Conservation (phyloP, 768 basidiomycete species). For the Boletus tomentosulus region DNA sequence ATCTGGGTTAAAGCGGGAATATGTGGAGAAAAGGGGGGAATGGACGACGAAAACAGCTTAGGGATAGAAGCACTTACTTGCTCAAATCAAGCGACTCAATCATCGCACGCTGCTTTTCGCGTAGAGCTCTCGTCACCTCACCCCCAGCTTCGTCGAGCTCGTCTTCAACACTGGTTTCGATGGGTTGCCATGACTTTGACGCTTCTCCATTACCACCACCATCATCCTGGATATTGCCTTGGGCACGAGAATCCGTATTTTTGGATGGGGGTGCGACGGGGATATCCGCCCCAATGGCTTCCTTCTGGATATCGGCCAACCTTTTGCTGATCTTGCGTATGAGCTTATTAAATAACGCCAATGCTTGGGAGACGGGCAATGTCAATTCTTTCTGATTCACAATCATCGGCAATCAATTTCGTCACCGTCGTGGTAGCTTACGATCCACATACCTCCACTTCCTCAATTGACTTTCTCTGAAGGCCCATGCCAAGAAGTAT, state of each 20-base stretch:
- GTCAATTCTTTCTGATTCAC: slow-evolving; percentile 63
- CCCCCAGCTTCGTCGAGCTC: slow-evolving; percentile 79
- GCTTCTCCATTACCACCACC: slow-evolving; percentile 4
- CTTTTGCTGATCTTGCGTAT: slow-evolving; percentile 78
- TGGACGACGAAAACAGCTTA: not conserved
- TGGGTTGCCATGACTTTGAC: slow-evolving; percentile 38
- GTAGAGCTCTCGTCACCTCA: slow-evolving; percentile 48
- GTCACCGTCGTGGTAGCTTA: not conserved
- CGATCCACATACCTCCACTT: slow-evolving; percentile 62
- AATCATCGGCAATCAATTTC: slow-evolving; percentile 2
- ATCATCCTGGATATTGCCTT: slow-evolving; percentile 9
- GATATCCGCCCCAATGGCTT: slow-evolving; percentile 63
- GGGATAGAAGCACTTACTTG: slow-evolving; percentile 54
- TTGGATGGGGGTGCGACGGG: slow-evolving; percentile 37
- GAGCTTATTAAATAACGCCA: slow-evolving; percentile 90
- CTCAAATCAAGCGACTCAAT: slow-evolving; percentile 83
- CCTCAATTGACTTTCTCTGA: slow-evolving; percentile 87
- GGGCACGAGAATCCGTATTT: slow-evolving; percentile 14
- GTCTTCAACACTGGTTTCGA: slow-evolving; percentile 48
- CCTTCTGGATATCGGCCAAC: slow-evolving; percentile 75
- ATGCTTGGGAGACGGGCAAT: slow-evolving; percentile 78
- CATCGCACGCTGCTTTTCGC: slow-evolving; percentile 80
- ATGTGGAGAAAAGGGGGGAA: not conserved
- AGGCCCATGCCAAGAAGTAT: slow-evolving; percentile 87
- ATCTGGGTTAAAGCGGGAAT: slow-evolving; percentile 8